Evolutionary conservation across 495 filamentous ascomycete genomes (phyloP).

Genomic region (Aspergillus hancockii): DNA sequence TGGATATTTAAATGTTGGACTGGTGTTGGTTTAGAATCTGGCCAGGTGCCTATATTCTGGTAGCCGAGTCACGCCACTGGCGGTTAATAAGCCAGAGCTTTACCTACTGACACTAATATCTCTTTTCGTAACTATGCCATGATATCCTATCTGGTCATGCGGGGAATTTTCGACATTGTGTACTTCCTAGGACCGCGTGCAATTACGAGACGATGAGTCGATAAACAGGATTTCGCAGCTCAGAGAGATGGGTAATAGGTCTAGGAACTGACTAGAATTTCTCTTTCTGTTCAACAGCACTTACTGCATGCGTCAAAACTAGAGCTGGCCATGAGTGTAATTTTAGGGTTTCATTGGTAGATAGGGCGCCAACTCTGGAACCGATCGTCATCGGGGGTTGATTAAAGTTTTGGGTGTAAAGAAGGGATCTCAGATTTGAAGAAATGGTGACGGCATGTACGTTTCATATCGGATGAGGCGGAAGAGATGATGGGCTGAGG

Average conservation of each 20-base stretch:
- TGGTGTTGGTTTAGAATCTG: not conserved
- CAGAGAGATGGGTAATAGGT: not conserved
- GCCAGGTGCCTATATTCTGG: not conserved
- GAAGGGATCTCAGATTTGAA: not conserved
- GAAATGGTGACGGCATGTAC: conserved; percentile 19
- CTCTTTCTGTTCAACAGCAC: not conserved
- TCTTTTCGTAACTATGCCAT: not conserved
- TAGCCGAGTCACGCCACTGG: not conserved
- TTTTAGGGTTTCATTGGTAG: not conserved
- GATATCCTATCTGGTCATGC: no score
- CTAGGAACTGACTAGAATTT: not conserved
- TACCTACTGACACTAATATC: not conserved
- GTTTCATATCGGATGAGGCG: conserved; percentile 22
- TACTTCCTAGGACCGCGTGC: no score
- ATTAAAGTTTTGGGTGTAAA: not conserved
- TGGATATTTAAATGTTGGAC: not conserved
- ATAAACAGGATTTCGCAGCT: not conserved
- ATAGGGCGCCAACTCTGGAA: not conserved
- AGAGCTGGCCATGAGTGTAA: not conserved
- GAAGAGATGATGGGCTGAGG: conserved; percentile 11
- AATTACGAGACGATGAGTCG: no score
- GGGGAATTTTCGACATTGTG: no score
- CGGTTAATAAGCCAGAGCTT: not conserved
- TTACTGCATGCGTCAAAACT: not conserved
- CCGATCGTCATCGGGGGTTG: not conserved